Evolutionary conservation across 352 stramenopile species (phyloP).

Genomic region (Phytophthora ohioensis): DNA sequence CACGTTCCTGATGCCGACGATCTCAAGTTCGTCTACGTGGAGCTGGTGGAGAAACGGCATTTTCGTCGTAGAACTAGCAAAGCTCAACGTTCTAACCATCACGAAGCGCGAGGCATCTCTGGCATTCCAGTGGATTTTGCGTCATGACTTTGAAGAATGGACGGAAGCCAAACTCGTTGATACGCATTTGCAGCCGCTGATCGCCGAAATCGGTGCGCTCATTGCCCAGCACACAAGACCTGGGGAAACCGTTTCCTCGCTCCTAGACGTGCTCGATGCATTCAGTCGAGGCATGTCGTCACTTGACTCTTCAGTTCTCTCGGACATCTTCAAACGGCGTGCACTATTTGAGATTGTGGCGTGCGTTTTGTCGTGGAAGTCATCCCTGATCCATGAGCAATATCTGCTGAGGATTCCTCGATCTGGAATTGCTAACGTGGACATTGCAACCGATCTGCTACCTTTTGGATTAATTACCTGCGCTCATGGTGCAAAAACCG

Average conservation of each 20-base stretch:
- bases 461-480: slow-evolving; percentile 40
- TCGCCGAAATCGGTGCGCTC: slow-evolving; percentile 30
- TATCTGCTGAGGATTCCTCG: slow-evolving; percentile 17
- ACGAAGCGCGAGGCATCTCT: slow-evolving; percentile 39
- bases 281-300: slow-evolving; percentile 33
- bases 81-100: slow-evolving; percentile 18
- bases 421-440: background rate
- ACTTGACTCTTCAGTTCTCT: slow-evolving; percentile 13
- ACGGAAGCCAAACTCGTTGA: slow-evolving; percentile 18
- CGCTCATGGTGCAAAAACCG: slow-evolving; percentile 23
- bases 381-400: slow-evolving; percentile 30
- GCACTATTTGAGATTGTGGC: slow-evolving; percentile 36
- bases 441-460: slow-evolving; percentile 19
- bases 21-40: slow-evolving; percentile 27
- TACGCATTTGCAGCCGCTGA: slow-evolving; percentile 29
- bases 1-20: slow-evolving; percentile 18
- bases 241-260: slow-evolving; percentile 36
- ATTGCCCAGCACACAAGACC: slow-evolving; percentile 32
- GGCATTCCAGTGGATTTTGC: slow-evolving; percentile 44
- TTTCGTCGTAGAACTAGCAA: slow-evolving; percentile 37
- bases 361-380: slow-evolving; percentile 38
- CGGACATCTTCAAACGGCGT: slow-evolving; percentile 27
- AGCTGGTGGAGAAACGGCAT: slow-evolving; percentile 48
- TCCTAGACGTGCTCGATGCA: slow-evolving; percentile 46
- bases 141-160: slow-evolving; percentile 48